A percentile compares a stretch with the other conserved stretches of the same genome.
Evolutionary conservation across 805 yeast genomes (phyloP).

Genomic region (Wickerhamomyces silvicola): DNA sequence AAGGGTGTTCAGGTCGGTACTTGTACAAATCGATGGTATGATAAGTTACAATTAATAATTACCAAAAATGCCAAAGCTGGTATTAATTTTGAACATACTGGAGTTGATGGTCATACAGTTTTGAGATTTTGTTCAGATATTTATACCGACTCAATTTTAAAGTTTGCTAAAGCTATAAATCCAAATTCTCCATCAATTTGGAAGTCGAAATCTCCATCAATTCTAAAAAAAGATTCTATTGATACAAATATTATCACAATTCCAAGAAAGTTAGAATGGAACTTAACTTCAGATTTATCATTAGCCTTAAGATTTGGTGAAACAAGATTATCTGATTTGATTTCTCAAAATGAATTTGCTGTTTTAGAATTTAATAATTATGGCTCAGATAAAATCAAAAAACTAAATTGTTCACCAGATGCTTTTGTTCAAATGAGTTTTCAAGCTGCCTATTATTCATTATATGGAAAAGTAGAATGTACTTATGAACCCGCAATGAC

Average conservation of each 20-base stretch:
- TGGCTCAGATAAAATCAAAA: slow-evolving; percentile 75
- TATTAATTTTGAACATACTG: slow-evolving; percentile 88
- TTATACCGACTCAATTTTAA: slow-evolving; percentile 82
- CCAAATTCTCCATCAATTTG: slow-evolving; percentile 63
- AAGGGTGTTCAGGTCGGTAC: slow-evolving; percentile 91
- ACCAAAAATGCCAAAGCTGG: slow-evolving; percentile 91
- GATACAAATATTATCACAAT: slow-evolving; percentile 50
- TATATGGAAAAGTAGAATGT: slow-evolving; percentile 88
- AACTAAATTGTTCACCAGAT: slow-evolving; percentile 86
- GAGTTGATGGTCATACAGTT: slow-evolving; percentile 94
- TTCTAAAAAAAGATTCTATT: slow-evolving; percentile 34
- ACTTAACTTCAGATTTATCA: slow-evolving; percentile 67
- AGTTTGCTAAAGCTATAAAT: slow-evolving; percentile 81
- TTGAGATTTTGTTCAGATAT: slow-evolving; percentile 82
- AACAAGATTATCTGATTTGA: slow-evolving; percentile 79
- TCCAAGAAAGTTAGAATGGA: slow-evolving; percentile 89
- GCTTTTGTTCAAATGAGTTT: slow-evolving; percentile 92
- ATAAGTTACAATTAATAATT: slow-evolving; percentile 79
- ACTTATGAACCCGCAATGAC: slow-evolving; percentile 98
- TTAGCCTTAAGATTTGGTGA: slow-evolving; percentile 85
- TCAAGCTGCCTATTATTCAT: slow-evolving; percentile 87
- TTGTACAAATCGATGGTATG: slow-evolving; percentile 93
- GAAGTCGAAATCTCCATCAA: slow-evolving; percentile 46
- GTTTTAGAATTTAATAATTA: slow-evolving; percentile 62
- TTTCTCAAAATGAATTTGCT: slow-evolving; percentile 83